phyloP scores from a whole-genome alignment of 2,329 filamentous ascomycete genomes.

The Gaeumannomyces tritici region DNA sequence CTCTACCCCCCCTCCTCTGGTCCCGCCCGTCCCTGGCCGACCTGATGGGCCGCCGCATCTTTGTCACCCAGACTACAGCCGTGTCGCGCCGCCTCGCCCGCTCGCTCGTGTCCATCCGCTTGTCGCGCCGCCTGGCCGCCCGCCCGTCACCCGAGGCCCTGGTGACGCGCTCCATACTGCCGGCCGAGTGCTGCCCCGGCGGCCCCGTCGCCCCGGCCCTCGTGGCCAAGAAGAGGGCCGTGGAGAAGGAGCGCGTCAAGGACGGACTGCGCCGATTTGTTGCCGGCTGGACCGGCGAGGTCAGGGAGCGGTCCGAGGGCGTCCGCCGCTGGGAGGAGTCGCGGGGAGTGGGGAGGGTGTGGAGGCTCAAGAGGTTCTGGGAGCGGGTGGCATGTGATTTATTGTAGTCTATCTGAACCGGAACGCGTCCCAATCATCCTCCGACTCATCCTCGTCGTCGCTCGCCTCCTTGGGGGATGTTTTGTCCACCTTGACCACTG shows the following conservation, averaged over 20 bases:
- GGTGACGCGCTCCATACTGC: slow-evolving; percentile 55
- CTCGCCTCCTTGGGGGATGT: slow-evolving; percentile 18
- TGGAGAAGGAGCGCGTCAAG: slow-evolving; percentile 60
- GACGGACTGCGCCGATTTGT: slow-evolving; percentile 58
- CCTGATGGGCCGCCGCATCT: slow-evolving; percentile 55
- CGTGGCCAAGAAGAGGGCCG: slow-evolving; percentile 49
- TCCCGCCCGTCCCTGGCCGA: slow-evolving; percentile 50
- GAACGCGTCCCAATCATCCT: slow-evolving; percentile 53
- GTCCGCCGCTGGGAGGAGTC: slow-evolving; percentile 38
- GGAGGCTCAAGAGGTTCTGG: slow-evolving; percentile 56
- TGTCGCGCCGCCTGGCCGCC: slow-evolving; percentile 50
- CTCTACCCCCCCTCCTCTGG: slow-evolving; percentile 45
- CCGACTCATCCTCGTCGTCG: slow-evolving; percentile 32
- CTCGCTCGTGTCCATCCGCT: slow-evolving; percentile 54
- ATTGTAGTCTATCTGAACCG: slow-evolving; percentile 27
- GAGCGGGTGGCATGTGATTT: slow-evolving; percentile 37
- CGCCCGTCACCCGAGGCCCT: slow-evolving; percentile 51
- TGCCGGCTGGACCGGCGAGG: slow-evolving; percentile 43
- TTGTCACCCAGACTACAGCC: slow-evolving; percentile 56
- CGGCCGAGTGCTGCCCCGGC: slow-evolving; percentile 50
- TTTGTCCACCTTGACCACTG: slow-evolving; percentile 2
- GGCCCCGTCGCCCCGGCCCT: slow-evolving; percentile 44
- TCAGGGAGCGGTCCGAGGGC: slow-evolving; percentile 37
- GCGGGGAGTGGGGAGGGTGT: slow-evolving; percentile 45
- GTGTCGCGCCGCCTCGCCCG: slow-evolving; percentile 54